Percentiles rank a stretch among this genome's conserved stretches.
Conservation (phyloP, 306 rosid genomes). For the Canavalia gladiata region DNA sequence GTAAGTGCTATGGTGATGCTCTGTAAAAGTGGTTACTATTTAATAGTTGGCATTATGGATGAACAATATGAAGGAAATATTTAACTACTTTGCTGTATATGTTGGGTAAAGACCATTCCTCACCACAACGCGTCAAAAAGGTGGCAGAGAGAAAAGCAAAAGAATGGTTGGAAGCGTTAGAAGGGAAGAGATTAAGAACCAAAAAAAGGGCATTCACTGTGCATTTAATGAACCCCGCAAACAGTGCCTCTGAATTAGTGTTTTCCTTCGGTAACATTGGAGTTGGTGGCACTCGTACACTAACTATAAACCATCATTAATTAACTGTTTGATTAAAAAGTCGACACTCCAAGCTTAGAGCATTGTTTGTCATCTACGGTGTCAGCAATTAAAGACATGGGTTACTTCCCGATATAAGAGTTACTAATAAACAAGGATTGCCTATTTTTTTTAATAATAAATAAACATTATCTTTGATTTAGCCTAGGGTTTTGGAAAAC, state of each 20-base stretch:
- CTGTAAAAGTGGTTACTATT: constrained; percentile 35
- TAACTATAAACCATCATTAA: constrained; percentile 42
- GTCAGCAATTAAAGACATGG: constrained; percentile 52
- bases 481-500: constrained; percentile 64
- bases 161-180: neutral
- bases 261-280: constrained; percentile 39
- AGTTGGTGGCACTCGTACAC: constrained; percentile 38
- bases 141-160: constrained; percentile 29
- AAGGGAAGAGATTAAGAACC: neutral
- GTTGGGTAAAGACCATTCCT: constrained; percentile 55
- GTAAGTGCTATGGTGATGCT: constrained; percentile 20
- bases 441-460: constrained; percentile 15
- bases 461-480: constrained; percentile 35
- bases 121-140: constrained; percentile 44
- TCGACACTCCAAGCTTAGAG: constrained; percentile 19
- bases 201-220: constrained; percentile 48
- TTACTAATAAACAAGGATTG: neutral
- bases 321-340: constrained; percentile 26
- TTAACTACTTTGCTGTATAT: constrained; percentile 52
- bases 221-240: constrained; percentile 63
- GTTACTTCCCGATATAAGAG: constrained; percentile 46
- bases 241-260: constrained; percentile 64
- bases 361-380: constrained; percentile 50
- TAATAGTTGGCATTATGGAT: constrained; percentile 46
- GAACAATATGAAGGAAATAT: constrained; percentile 49